phyloP scores from a whole-genome alignment of 495 filamentous ascomycete genomes.

The Penicillium dipodomyicola region DNA sequence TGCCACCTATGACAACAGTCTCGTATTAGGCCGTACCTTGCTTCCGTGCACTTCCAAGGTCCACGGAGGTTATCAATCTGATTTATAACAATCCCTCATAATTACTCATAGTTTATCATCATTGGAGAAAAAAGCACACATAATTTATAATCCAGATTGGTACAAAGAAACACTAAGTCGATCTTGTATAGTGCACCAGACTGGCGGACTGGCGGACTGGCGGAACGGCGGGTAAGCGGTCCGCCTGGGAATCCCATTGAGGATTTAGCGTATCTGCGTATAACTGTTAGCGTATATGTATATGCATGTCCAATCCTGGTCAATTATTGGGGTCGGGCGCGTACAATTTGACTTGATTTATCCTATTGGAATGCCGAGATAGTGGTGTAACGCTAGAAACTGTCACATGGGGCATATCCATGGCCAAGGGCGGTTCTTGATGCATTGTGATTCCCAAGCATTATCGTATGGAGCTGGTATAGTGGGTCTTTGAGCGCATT shows the following conservation, averaged over 20 bases:
- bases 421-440: background rate
- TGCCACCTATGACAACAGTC: conserved; percentile 3
- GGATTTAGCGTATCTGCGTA: background rate
- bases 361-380: background rate
- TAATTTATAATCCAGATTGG: background rate
- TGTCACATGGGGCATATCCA: background rate
- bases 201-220: conserved; percentile 1
- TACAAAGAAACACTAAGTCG: background rate
- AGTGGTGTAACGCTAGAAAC: background rate
- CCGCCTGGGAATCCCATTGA: background rate
- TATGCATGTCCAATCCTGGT: background rate
- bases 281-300: background rate
- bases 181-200: background rate
- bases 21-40: conserved; percentile 6
- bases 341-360: background rate
- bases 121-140: background rate
- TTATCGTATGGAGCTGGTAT: background rate
- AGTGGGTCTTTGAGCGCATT: background rate
- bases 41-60: too few species aligned
- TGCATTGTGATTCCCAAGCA: background rate
- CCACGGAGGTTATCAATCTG: too few species aligned
- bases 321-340: background rate
- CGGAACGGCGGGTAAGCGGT: conserved; percentile 7
- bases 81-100: background rate
- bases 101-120: background rate